These are phyloP conservation scores for Epichloe gansuensis DNA, from an alignment of 2,329 filamentous ascomycete species.

Conservation along the genomic window DNA sequence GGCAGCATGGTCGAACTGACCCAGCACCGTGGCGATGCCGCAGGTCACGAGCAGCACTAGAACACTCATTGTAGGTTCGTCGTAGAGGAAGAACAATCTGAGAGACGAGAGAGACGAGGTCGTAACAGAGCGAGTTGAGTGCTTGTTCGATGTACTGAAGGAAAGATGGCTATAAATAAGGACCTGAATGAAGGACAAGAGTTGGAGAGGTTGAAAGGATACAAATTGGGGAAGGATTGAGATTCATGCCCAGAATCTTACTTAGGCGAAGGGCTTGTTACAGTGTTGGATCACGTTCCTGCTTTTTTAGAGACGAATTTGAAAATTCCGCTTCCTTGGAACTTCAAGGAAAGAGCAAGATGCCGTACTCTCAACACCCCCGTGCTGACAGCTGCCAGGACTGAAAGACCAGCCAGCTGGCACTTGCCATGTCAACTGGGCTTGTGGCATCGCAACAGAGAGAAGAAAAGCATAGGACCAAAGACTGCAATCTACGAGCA, in stretches of 20 bases:
- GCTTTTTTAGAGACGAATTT: neutral
- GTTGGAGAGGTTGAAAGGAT: conserved; percentile 4
- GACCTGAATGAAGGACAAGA: conserved; percentile 6
- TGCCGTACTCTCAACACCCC: neutral
- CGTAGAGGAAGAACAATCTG: conserved; percentile 4
- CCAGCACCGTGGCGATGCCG: conserved; percentile 12
- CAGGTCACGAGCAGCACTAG: conserved; percentile 12
- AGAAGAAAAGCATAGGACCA: too few relatives aligned
- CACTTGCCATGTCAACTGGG: neutral
- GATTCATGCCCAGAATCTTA: neutral
- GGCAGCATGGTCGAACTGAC: conserved; percentile 10
- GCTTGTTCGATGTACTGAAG: conserved; percentile 3
- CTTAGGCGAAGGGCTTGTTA: neutral
- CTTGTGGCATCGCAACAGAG: too few relatives aligned
- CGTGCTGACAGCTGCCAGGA: conserved; percentile 2
- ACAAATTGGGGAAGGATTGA: conserved; percentile 1
- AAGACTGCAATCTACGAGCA: too few relatives aligned
- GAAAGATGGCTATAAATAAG: conserved; percentile 4
- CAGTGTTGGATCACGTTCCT: neutral
- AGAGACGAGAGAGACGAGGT: neutral
- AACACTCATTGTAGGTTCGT: conserved; percentile 12
- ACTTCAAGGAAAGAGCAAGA: conserved; percentile 3
- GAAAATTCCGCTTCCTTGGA: neutral
- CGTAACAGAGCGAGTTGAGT: neutral
- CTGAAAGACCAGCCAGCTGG: neutral